phyloP scores from a whole-genome alignment of 2,329 filamentous ascomycete species.

The Penicillium italicum region DNA sequence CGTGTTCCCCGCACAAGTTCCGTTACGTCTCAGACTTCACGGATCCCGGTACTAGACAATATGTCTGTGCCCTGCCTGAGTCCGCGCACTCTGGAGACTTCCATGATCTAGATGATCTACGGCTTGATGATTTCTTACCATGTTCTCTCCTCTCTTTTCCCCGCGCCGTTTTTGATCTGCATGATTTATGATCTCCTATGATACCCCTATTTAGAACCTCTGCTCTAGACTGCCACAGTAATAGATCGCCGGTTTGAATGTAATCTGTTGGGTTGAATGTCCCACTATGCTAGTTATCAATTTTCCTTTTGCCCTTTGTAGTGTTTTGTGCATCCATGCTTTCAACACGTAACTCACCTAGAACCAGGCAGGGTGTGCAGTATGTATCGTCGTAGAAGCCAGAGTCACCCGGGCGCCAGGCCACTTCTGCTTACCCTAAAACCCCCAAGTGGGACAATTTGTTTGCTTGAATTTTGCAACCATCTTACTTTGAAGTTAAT shows the following conservation, averaged over 20 bases:
- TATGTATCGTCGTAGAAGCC: background rate
- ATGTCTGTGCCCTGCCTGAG: conserved; percentile 22
- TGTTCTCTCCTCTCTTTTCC: background rate
- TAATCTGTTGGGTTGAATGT: background rate
- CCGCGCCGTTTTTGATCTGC: background rate
- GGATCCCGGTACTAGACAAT: conserved; percentile 18
- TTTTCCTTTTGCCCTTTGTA: background rate
- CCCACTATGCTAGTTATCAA: too few species aligned
- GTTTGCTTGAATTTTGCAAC: background rate
- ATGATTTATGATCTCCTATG: conserved; percentile 26
- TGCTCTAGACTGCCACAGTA: conserved; percentile 13
- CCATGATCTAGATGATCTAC: conserved; percentile 17
- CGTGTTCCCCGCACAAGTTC: conserved; percentile 1
- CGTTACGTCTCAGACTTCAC: conserved; percentile 12
- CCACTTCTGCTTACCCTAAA: background rate
- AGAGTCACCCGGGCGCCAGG: background rate
- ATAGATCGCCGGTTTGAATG: conserved; percentile 3
- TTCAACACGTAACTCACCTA: too few species aligned
- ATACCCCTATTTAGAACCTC: conserved; percentile 28
- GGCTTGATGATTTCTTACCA: background rate
- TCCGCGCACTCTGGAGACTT: conserved; percentile 23
- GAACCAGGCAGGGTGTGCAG: background rate
- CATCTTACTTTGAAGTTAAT: background rate
- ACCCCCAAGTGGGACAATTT: background rate
- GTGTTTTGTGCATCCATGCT: background rate